Percentiles rank a stretch among this genome's conserved stretches.
phyloP scores from a whole-genome alignment of 495 filamentous ascomycete genomes.

The Amorphotheca resinae region DNA sequence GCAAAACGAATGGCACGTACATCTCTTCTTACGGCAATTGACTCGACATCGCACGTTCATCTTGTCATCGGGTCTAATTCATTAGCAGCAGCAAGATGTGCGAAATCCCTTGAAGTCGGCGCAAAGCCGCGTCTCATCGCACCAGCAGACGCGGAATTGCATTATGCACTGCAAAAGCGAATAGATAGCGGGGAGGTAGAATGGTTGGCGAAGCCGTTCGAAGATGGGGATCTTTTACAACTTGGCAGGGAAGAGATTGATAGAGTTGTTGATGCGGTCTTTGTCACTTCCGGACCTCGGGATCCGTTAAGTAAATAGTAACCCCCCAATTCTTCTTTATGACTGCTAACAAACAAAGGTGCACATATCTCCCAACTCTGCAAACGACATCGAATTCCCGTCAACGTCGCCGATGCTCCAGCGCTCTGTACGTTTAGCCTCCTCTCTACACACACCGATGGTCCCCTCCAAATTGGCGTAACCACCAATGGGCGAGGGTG shows the following conservation, averaged over 20 bases:
- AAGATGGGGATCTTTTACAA: slow-evolving; percentile 59
- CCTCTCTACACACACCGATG: slow-evolving; percentile 77
- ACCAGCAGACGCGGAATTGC: slow-evolving; percentile 47
- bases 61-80: slow-evolving; percentile 78
- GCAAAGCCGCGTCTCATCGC: slow-evolving; percentile 78
- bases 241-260: slow-evolving; percentile 72
- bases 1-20: slow-evolving; percentile 3
- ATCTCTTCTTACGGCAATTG: slow-evolving; percentile 64
- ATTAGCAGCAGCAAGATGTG: slow-evolving; percentile 69
- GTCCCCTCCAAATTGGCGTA: slow-evolving; percentile 87
- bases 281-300: slow-evolving; percentile 57
- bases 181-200: slow-evolving; percentile 60
- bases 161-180: slow-evolving; percentile 59
- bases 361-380: slow-evolving; percentile 65
- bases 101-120: slow-evolving; percentile 72
- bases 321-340: background rate
- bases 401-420: slow-evolving; percentile 86
- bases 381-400: slow-evolving; percentile 66
- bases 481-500: slow-evolving; percentile 93
- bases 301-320: slow-evolving; percentile 36
- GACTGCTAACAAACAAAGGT: slow-evolving; percentile 25
- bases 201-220: slow-evolving; percentile 58
- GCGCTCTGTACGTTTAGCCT: slow-evolving; percentile 83
- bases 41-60: slow-evolving; percentile 67
- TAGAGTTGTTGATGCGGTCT: slow-evolving; percentile 77